Percentiles rank a stretch among this genome's conserved stretches.
Conservation (phyloP, 768 basidiomycete species). For the Leccinum variicolor region DNA sequence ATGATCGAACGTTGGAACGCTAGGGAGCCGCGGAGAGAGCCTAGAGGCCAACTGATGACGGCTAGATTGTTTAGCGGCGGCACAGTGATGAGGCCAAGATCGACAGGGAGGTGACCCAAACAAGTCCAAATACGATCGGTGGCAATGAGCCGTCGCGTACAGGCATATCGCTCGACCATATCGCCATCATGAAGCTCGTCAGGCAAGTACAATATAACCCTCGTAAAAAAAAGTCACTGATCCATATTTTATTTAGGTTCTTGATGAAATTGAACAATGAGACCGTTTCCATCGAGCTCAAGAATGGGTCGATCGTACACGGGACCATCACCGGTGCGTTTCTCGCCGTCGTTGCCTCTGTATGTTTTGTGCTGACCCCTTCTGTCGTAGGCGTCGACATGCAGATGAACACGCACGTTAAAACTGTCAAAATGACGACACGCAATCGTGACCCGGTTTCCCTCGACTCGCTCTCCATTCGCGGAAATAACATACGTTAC, state of each 20-base stretch:
- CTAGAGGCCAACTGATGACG: no score
- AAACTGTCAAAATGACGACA: conserved; percentile 95
- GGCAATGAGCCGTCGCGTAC: conserved; percentile 9
- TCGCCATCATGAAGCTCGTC: conserved; percentile 75
- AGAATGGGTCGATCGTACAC: conserved; percentile 93
- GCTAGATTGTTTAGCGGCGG: not conserved
- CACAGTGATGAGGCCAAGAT: not conserved
- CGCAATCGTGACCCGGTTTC: conserved; percentile 84
- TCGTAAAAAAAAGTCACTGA: conserved; percentile 19
- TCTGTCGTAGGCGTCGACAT: conserved; percentile 82
- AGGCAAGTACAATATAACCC: conserved; percentile 41
- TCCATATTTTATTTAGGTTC: conserved; percentile 54
- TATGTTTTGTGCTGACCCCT: conserved; percentile 1
- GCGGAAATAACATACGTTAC: conserved; percentile 96
- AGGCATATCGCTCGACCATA: conserved; percentile 21
- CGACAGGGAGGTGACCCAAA: conserved; percentile 6
- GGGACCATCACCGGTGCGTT: conserved; percentile 92
- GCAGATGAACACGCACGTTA: conserved; percentile 99
- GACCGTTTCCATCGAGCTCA: conserved; percentile 96
- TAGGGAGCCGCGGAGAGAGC: no score
- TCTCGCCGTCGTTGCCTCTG: not conserved
- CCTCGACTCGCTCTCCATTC: conserved; percentile 88
- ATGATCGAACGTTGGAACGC: no score
- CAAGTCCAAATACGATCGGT: conserved; percentile 21
- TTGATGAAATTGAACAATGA: conserved; percentile 99